Percentiles rank a stretch among this genome's conserved stretches.
Conservation (phyloP, 495 filamentous ascomycete genomes). For the Neurospora sp. region DNA sequence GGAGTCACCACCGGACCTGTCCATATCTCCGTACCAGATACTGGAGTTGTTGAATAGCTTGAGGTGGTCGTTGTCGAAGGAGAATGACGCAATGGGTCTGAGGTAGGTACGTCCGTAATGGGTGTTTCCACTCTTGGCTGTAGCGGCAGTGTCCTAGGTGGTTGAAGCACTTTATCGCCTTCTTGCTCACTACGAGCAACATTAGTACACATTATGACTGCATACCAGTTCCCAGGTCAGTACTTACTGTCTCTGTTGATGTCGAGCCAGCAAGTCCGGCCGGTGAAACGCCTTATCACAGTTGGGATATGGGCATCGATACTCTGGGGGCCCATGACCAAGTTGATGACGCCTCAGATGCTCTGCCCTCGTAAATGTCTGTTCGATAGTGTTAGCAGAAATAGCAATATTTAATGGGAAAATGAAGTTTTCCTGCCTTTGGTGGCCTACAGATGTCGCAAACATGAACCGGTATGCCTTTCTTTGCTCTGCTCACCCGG, state of each 20-base stretch:
- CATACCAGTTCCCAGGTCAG: too few species aligned
- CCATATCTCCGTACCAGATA: neutral
- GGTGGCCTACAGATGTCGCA: constrained; percentile 54
- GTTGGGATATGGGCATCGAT: constrained; percentile 51
- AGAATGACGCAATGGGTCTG: neutral
- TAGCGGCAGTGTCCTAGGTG: neutral
- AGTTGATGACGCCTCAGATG: constrained; percentile 81
- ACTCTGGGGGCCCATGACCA: constrained; percentile 67
- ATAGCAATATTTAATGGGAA: constrained; percentile 6
- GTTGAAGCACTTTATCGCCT: constrained; percentile 17
- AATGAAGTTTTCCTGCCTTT: constrained; percentile 40
- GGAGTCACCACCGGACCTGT: neutral
- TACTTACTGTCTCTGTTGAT: constrained; percentile 74
- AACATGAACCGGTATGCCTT: constrained; percentile 68
- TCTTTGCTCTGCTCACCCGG: constrained; percentile 73
- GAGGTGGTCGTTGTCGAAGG: neutral
- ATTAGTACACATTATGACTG: constrained; percentile 2
- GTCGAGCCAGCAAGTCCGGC: constrained; percentile 65
- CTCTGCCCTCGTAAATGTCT: constrained; percentile 80
- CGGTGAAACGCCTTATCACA: constrained; percentile 61
- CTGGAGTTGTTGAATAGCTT: neutral
- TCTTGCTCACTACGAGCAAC: constrained; percentile 25
- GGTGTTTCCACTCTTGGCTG: neutral
- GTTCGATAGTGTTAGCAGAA: constrained; percentile 10
- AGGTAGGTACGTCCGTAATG: neutral